These are phyloP conservation scores for Arctium lappa DNA, from an alignment of 129 eudicot genomes.

Conservation along the genomic window DNA sequence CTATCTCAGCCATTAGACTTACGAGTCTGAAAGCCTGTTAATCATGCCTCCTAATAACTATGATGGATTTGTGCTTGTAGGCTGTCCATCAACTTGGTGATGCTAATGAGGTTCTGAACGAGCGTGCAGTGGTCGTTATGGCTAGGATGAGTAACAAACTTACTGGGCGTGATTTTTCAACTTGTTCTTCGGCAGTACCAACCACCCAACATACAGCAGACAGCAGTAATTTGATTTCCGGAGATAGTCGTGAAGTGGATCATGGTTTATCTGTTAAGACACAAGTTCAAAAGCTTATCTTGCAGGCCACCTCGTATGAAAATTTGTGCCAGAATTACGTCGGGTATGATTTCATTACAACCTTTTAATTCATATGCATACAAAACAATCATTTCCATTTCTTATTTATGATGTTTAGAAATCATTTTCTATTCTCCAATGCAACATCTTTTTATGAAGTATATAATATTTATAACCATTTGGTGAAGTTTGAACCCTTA, in stretches of 20 bases:
- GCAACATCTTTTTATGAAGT: background rate
- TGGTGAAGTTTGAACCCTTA: background rate
- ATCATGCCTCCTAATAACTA: conserved; percentile 2
- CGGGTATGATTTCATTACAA: conserved; percentile 54
- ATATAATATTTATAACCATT: background rate
- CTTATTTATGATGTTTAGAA: background rate
- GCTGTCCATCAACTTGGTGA: conserved; percentile 97
- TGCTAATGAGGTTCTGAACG: conserved; percentile 94
- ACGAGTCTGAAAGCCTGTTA: background rate
- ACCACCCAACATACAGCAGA: conserved; percentile 61
- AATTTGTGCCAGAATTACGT: conserved; percentile 96
- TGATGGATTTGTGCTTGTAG: conserved; percentile 35
- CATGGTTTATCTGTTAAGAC: conserved; percentile 86
- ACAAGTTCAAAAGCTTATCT: conserved; percentile 92
- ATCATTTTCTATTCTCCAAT: background rate
- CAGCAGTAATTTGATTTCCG: conserved; percentile 47
- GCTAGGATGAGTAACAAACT: conserved; percentile 96
- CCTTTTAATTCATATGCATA: background rate
- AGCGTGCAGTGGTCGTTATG: conserved; percentile 95
- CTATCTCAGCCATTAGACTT: background rate
- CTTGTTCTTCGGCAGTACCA: conserved; percentile 44
- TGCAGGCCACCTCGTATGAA: conserved; percentile 91
- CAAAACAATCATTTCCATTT: background rate
- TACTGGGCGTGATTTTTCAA: conserved; percentile 92
- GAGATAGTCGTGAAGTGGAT: conserved; percentile 81